Percentiles rank a stretch among this genome's conserved stretches.
Evolutionary conservation across 805 yeast genomes (phyloP).

Genomic region (Lipomyces yamadae): DNA sequence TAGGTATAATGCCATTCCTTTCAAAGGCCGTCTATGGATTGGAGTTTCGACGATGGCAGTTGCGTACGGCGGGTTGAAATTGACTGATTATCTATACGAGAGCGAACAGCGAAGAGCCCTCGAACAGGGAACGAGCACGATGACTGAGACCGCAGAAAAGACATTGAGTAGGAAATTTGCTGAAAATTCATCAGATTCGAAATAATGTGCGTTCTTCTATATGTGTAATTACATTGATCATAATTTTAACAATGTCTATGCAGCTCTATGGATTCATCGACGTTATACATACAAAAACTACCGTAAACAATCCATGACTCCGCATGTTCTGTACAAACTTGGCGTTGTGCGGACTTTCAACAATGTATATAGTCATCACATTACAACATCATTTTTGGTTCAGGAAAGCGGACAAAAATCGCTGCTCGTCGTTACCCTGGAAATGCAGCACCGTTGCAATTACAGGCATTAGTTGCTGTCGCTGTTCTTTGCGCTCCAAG

Average conservation of each 20-base stretch:
- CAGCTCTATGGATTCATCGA: neutral
- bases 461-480: constrained; percentile 84
- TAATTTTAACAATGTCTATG: neutral
- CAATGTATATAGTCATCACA: neutral
- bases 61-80: constrained; percentile 44
- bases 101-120: constrained; percentile 13
- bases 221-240: neutral
- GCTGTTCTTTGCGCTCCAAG: constrained; percentile 89
- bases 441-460: constrained; percentile 73
- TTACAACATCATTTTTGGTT: constrained; percentile 15
- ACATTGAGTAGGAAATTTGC: neutral
- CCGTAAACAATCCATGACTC: neutral
- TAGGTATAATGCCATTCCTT: constrained; percentile 35
- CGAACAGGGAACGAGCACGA: constrained; percentile 9
- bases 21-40: constrained; percentile 37
- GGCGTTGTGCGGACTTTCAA: neutral
- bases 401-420: constrained; percentile 60
- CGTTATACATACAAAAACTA: neutral
- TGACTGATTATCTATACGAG: constrained; percentile 32
- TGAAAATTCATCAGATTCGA: constrained; percentile 2
- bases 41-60: constrained; percentile 38
- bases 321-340: neutral
- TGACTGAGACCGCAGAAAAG: neutral
- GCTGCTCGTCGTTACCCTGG: constrained; percentile 71
- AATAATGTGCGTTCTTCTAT: neutral